Base-by-base conservation (phyloP, 306 rosid species). In the Vigna hirtella region DNA sequence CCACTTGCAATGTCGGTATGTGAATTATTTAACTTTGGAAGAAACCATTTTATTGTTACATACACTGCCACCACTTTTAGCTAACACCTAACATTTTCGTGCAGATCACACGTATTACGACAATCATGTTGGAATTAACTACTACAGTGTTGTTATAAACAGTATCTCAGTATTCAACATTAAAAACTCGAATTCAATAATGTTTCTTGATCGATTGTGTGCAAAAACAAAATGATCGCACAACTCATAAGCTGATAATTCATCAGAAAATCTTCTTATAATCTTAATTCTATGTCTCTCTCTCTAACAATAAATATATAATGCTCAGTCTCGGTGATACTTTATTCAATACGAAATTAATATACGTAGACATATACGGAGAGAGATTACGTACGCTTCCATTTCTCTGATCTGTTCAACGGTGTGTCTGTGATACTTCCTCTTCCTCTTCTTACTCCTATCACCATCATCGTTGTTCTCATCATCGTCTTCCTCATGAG, bases 361-460 rank as follows among this genome's bases (percentile, higher is more conserved):
- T 34, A 62, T 34, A 62, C 68, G 47, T 62, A 62, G 68, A 62
- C 8, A 62, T n/a, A 62, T n/a, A 36, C 14, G 24, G 4, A 10
- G 6, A 24, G 68, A 62, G 47, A 11, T 10, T 38, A 70, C 76
- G 77, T 71, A 94, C 99, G 96, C 91, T 89, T 96, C 99, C 99
- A 96, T 96, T 87, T 88, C 96, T 91, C 92, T 85, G 85, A 96
- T 96, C 79, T 96, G 99, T 22, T 93, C 94, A 12, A 88, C 81
- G n/a, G 99, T 96, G 84, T 96, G 99, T 18, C 99, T 77, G 32
- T 93, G 98, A 81, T 93, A 96, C 83, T 96, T 96, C 81, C 90
- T 96, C 72, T 94, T 90, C 74, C 88, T 96, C 87, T 91, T 96
- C 73, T 85, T 85, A 56, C 83, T 91, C 64, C 85, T 87, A 30